These are phyloP conservation scores for Paratinospora sagittata DNA, from an alignment of 164 flowering plant genomes.

Conservation along the genomic window DNA sequence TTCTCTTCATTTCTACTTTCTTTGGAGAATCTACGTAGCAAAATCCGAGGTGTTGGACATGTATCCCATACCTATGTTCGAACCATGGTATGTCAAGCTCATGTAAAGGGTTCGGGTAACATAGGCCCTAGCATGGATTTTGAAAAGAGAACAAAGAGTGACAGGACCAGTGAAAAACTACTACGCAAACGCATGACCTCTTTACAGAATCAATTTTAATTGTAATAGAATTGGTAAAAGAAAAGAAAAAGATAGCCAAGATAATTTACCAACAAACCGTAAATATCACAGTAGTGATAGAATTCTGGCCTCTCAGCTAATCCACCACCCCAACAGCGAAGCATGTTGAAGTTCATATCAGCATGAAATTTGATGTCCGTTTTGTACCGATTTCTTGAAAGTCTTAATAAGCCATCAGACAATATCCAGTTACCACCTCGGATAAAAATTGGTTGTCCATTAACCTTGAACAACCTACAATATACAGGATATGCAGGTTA, in stretches of 20 bases:
- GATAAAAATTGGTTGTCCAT: conserved; percentile 34
- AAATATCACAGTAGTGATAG: conserved; percentile 33
- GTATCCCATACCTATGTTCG: too few relatives aligned
- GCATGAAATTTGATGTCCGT: conserved; percentile 94
- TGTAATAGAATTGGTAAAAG: too few relatives aligned
- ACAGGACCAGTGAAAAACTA: too few relatives aligned
- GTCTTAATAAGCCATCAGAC: conserved; percentile 85
- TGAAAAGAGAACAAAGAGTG: too few relatives aligned
- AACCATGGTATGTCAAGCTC: too few relatives aligned
- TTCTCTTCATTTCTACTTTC: too few relatives aligned
- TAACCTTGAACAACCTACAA: background rate
- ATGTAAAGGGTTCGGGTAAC: too few relatives aligned
- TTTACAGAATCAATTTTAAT: too few relatives aligned
- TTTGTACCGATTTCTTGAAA: conserved; percentile 66
- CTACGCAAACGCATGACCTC: too few relatives aligned
- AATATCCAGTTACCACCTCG: conserved; percentile 91
- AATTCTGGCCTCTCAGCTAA: conserved; percentile 94
- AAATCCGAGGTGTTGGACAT: too few relatives aligned
- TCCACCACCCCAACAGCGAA: conserved; percentile 88
- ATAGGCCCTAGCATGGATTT: too few relatives aligned
- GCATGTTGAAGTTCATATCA: conserved; percentile 76
- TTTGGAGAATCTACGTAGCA: too few relatives aligned
- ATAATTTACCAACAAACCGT: background rate
- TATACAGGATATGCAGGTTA: background rate
- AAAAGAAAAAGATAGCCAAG: background rate